Base-by-base conservation (phyloP, 345 rosid species). In the Alliaria petiolata region DNA sequence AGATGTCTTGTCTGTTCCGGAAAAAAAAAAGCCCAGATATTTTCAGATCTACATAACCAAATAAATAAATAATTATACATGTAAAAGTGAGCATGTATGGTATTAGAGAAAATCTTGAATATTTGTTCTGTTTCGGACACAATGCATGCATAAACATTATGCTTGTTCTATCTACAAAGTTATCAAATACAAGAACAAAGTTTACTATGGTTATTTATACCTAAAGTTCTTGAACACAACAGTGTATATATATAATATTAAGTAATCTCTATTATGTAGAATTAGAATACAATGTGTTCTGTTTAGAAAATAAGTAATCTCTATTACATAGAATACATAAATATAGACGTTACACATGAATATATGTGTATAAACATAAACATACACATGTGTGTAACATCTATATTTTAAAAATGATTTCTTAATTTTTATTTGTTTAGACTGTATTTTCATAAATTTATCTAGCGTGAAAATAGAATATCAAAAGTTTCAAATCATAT, bases 1-100 rank as follows among this genome's bases (percentile, higher is more conserved):
- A 68, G 39, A 15, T 59, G 78, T 58, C 67, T 49, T 58, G 72
- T 58, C 61, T 50, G 51, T 46, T 53, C 57, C 3, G 1, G 11
- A 50, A 3, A 5, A 54, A 8, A n/a, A 26, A 12, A 31, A 8
- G 2, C 3, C 1, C 6, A 72, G 34, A 72, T 64, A 72, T 63
- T 63, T 63, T 22, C 3, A 22, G 17, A 43, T 34, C 31, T 33
- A 25, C 51, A 9, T 42, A 5, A 45, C 17, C 35, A 58, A 6
- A 35, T 35, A 36, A 33, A n/a, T n/a, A 46, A n/a, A 59, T 22
- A 20, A 7, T 31, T 30, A 40, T 51, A 52, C 22, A 52, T 31
- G n/a, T 62, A n/a, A 45, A 46, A 47, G 14, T n/a, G 50, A 55
- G 8, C 42, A 7, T 60, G 40, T 61, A 52, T 52, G 20, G 19